Conservation (phyloP, 768 basidiomycete genomes). For the Suillus tomentosus region DNA sequence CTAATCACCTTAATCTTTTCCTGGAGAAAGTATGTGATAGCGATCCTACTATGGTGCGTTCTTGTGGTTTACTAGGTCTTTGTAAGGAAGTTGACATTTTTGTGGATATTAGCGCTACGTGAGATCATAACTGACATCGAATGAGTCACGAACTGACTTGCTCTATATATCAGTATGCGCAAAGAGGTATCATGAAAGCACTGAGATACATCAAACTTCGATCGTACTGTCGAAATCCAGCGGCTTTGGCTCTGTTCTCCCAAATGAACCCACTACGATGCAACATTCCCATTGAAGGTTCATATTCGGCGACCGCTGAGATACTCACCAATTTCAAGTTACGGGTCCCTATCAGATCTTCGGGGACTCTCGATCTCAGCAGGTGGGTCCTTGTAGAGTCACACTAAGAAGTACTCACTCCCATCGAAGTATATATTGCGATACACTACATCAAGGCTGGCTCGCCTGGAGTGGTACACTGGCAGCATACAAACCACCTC, state of each 20-base stretch:
- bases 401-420: conserved; percentile 2
- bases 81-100: conserved; percentile 12
- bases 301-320: conserved; percentile 52
- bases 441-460: conserved; percentile 67
- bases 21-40: conserved; percentile 61
- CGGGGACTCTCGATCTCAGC: not conserved
- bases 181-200: conserved; percentile 76
- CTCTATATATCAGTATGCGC: conserved; percentile 52
- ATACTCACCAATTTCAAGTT: conserved; percentile 57
- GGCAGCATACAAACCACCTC: conserved; percentile 49
- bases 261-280: conserved; percentile 69
- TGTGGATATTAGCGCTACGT: conserved; percentile 54
- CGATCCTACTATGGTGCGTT: conserved; percentile 65
- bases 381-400: conserved; percentile 3
- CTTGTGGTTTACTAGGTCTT: not conserved
- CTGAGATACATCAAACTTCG: conserved; percentile 81
- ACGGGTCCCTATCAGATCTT: conserved; percentile 35
- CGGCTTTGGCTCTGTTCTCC: conserved; percentile 61
- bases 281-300: conserved; percentile 49
- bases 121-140: conserved; percentile 24
- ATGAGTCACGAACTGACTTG: conserved; percentile 3
- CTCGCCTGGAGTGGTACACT: conserved; percentile 57
- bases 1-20: conserved; percentile 56
- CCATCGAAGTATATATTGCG: conserved; percentile 48
- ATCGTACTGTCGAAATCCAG: conserved; percentile 57